Evolutionary conservation across 805 yeast species (phyloP), one percentile per base, ranked within the genome.

Genomic region (Yamadazyma endophytica): DNA sequence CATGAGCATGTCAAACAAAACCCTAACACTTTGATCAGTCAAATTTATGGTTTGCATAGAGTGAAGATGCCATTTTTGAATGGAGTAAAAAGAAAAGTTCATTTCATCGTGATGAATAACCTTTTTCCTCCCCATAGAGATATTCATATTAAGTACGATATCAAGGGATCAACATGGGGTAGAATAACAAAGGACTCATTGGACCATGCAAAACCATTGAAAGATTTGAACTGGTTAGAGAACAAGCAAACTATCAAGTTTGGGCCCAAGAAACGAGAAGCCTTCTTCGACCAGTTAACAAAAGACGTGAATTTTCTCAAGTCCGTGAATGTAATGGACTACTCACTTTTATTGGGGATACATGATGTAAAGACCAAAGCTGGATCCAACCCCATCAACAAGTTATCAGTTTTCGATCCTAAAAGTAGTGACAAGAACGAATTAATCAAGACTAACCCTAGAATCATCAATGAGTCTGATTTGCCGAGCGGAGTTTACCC

Each of bases 91-190:
- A 71, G 88, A 33, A 89, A 85, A 52, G 85, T 92, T 23, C 95
- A 92, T 58, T 90, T 92, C 46, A 69, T 92, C 33, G 96, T 92
- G 20, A 92, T 92, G 98, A 92, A 92, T 65, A 92, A 92, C 51
- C 70, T 92, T 29, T 92, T 94, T 60, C 97, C 99, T 0, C 95
- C 97, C 5, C 86, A 85, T 49, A 69, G 88, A 29, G 92, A 84
- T 40, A 79, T 90, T 33, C 95, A 88, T 54, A 62, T 73, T 24
- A 84, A 88, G 24, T 92, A 77, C 57, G 99, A 92, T 54, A 70
- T 92, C 54, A 92, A 92, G 54, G 99, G 99, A 1, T 87, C 96
- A 0, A 76, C 94, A 0, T 71, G 83, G 67, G 96, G 97, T 2
- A 69, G 95, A 44, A 61, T 57, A 40, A 87, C 82, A 0, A 54